Evolutionary conservation across 345 rosid species (phyloP).

Genomic region (Cardamine occulta): DNA sequence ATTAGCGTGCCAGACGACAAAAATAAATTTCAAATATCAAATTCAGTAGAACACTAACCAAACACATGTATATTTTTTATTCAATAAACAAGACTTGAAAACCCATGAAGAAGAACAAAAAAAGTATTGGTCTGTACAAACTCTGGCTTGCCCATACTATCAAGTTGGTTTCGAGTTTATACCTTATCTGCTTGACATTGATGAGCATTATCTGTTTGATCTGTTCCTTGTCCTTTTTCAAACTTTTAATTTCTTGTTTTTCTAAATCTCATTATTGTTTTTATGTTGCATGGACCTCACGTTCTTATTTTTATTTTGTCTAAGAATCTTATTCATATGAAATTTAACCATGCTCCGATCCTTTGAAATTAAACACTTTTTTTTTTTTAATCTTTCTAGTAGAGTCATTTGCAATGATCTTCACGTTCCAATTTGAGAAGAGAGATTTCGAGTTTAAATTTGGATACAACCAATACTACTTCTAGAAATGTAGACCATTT

Average conservation of each 20-base stretch:
- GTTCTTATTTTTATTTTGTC: slow-evolving; percentile 25
- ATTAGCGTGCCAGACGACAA: background rate
- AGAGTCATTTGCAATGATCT: background rate
- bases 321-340: background rate
- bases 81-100: slow-evolving; percentile 8
- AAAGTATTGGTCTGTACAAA: slow-evolving; percentile 20
- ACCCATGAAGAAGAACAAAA: background rate
- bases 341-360: background rate
- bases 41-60: slow-evolving; percentile 17
- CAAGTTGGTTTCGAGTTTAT: slow-evolving; percentile 42
- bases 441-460: background rate
- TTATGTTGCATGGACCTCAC: slow-evolving; percentile 45
- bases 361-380: background rate
- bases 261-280: slow-evolving; percentile 5
- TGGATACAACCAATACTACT: background rate
- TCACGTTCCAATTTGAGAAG: background rate
- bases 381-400: background rate
- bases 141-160: slow-evolving; percentile 40
- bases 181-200: slow-evolving; percentile 44
- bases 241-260: background rate
- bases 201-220: slow-evolving; percentile 40
- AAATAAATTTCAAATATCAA: slow-evolving; percentile 14
- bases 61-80: background rate
- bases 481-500: background rate
- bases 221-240: slow-evolving; percentile 28